Percentiles rank a stretch among this genome's conserved stretches.
Evolutionary conservation across 2,329 filamentous ascomycete species (phyloP).

Genomic region (Clarireedia hainanense): DNA sequence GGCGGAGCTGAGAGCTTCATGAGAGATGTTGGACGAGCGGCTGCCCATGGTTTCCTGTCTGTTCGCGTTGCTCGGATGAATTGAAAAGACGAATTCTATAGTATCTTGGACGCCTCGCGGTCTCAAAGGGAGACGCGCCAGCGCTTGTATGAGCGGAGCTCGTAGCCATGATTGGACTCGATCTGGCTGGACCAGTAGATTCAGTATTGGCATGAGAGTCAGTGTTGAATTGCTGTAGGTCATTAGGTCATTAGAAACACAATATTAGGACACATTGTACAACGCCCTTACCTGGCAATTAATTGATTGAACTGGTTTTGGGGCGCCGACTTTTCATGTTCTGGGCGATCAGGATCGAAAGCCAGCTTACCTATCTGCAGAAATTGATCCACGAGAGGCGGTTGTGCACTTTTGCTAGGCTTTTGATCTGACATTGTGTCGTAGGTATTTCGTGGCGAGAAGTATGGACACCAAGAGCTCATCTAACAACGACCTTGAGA

Average conservation of each 20-base stretch:
- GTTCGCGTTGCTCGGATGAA: slow-evolving; percentile 42
- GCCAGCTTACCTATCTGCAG: slow-evolving; percentile 23
- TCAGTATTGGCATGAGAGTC: slow-evolving; percentile 53
- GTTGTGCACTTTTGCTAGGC: slow-evolving; percentile 10
- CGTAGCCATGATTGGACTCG: slow-evolving; percentile 53
- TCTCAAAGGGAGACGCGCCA: slow-evolving; percentile 55
- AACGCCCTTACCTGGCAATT: slow-evolving; percentile 17
- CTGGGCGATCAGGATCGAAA: slow-evolving; percentile 23
- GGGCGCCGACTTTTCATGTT: slow-evolving; percentile 9
- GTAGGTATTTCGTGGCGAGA: no score
- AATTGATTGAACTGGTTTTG: slow-evolving; percentile 7
- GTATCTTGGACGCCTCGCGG: slow-evolving; percentile 57
- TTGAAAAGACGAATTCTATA: slow-evolving; percentile 63
- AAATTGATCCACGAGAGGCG: slow-evolving; percentile 24
- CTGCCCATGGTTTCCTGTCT: slow-evolving; percentile 24
- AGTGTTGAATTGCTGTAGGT: slow-evolving; percentile 37
- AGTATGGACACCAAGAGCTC: no score
- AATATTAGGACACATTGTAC: neutral
- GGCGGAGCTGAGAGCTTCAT: slow-evolving; percentile 58
- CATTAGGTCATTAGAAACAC: slow-evolving; percentile 16
- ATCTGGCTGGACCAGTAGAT: slow-evolving; percentile 54
- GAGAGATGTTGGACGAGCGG: slow-evolving; percentile 55
- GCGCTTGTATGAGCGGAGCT: slow-evolving; percentile 44
- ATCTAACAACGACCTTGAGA: no score
- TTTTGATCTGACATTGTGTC: neutral